Percentiles rank a stretch among this genome's conserved stretches.
These are phyloP conservation scores for Leccinum incarnatum DNA, from an alignment of 768 basidiomycete species.

Conservation along the genomic window DNA sequence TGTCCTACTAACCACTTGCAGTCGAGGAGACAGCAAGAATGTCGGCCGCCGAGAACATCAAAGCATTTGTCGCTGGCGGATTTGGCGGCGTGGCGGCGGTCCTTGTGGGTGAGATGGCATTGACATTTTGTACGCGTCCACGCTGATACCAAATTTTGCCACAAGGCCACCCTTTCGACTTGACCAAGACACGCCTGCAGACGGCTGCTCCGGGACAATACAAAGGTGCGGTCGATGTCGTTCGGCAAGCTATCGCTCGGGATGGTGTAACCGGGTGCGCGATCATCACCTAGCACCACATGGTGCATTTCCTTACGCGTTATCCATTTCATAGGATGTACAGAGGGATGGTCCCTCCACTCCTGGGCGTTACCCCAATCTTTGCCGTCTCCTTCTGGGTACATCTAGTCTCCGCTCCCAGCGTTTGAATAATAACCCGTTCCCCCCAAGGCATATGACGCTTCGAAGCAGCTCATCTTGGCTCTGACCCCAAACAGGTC, in stretches of 20 bases:
- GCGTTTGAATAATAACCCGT: constrained; percentile 8
- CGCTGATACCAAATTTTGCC: constrained; percentile 9
- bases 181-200: constrained; percentile 95
- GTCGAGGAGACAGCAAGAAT: constrained; percentile 21
- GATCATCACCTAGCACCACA: background rate
- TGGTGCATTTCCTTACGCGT: constrained; percentile 1
- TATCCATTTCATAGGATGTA: constrained; percentile 57
- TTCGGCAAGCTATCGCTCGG: constrained; percentile 83
- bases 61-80: constrained; percentile 92
- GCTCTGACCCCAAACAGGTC: constrained; percentile 74
- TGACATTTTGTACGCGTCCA: background rate
- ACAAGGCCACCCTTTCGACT: constrained; percentile 93
- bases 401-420: constrained; percentile 5
- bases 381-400: constrained; percentile 99
- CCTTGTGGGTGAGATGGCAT: constrained; percentile 63
- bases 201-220: constrained; percentile 88
- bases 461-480: constrained; percentile 84
- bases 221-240: constrained; percentile 90
- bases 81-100: constrained; percentile 88
- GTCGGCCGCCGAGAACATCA: constrained; percentile 46
- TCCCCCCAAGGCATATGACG: constrained; percentile 76
- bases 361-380: constrained; percentile 95
- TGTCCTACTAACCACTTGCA: constrained; percentile 11
- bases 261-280: constrained; percentile 88
- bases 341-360: constrained; percentile 89